These are phyloP conservation scores for Erysimum pusillum DNA, from an alignment of 441 rosid species.

Conservation along the genomic window DNA sequence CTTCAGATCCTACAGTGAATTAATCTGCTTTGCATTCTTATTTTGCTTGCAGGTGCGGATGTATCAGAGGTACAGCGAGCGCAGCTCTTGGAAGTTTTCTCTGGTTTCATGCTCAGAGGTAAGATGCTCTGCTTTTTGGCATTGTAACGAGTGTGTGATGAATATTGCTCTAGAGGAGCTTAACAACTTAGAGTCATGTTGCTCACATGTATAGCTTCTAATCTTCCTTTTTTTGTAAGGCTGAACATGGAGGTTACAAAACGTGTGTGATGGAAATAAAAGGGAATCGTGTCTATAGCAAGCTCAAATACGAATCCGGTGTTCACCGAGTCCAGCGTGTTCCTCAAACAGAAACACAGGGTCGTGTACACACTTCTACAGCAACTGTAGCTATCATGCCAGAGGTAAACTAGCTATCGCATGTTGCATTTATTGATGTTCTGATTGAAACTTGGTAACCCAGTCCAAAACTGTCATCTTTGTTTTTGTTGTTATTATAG, in stretches of 20 bases:
- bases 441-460: constrained; percentile 16
- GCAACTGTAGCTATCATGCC: constrained; percentile 99
- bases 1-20: constrained; percentile 19
- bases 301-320: constrained; percentile 92
- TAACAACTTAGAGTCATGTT: constrained; percentile 21
- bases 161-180: not conserved
- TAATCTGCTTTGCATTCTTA: constrained; percentile 43
- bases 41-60: constrained; percentile 68
- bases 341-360: constrained; percentile 95
- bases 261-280: constrained; percentile 91
- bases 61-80: constrained; percentile 90
- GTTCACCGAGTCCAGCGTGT: constrained; percentile 97
- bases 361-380: constrained; percentile 96
- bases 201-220: constrained; percentile 2
- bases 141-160: not conserved
- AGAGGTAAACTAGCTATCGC: constrained; percentile 59
- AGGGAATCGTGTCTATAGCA: constrained; percentile 91
- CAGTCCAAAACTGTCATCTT: not conserved
- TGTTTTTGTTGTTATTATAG: constrained; percentile 51
- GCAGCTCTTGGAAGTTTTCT: constrained; percentile 77
- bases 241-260: constrained; percentile 96
- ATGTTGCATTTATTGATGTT: not conserved
- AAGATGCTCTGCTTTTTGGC: constrained; percentile 16
- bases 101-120: constrained; percentile 87
- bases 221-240: constrained; percentile 55